A percentile compares a stretch with the other conserved stretches of the same genome.
Evolutionary conservation across 768 basidiomycete genomes (phyloP).

Genomic region (Lactarius akahatsu): DNA sequence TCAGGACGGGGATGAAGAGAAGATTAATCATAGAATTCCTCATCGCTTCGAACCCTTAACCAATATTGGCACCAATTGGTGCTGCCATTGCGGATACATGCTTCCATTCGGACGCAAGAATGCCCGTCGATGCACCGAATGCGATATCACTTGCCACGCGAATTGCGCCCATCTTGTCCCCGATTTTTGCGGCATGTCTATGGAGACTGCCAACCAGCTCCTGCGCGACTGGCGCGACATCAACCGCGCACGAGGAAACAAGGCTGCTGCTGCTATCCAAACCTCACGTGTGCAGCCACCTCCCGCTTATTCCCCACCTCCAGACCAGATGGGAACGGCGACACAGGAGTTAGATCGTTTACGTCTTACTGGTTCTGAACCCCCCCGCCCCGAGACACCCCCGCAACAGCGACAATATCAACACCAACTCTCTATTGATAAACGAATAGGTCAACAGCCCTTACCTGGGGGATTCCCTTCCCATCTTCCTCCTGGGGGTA

Average conservation of each 20-base stretch:
- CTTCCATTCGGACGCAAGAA: slow-evolving; percentile 96
- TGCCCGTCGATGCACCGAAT: slow-evolving; percentile 92
- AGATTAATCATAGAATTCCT: slow-evolving; percentile 98
- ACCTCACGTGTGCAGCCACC: slow-evolving; percentile 36
- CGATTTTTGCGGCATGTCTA: slow-evolving; percentile 99
- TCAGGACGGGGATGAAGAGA: slow-evolving; percentile 95
- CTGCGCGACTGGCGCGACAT: slow-evolving; percentile 90
- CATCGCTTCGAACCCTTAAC: slow-evolving; percentile 97
- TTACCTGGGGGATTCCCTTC: slow-evolving; percentile 30
- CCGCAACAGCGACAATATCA: slow-evolving; percentile 31
- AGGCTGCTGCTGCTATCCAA: slow-evolving; percentile 41
- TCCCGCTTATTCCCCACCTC: slow-evolving; percentile 38
- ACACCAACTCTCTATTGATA: slow-evolving; percentile 30
- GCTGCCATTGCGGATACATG: slow-evolving; percentile 99
- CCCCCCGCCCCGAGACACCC: slow-evolving; percentile 29
- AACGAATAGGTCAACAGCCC: slow-evolving; percentile 29
- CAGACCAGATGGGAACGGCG: slow-evolving; percentile 30
- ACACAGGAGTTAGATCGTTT: slow-evolving; percentile 32
- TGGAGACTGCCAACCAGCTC: slow-evolving; percentile 96
- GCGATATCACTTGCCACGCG: slow-evolving; percentile 94
- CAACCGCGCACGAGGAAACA: slow-evolving; percentile 65
- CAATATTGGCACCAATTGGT: slow-evolving; percentile 98
- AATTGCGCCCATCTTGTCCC: slow-evolving; percentile 98
- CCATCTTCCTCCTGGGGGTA: slow-evolving; percentile 30
- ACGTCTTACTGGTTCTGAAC: slow-evolving; percentile 29